These are phyloP conservation scores for Jackrogersella multiformis DNA, from an alignment of 495 filamentous ascomycete genomes.

Conservation along the genomic window DNA sequence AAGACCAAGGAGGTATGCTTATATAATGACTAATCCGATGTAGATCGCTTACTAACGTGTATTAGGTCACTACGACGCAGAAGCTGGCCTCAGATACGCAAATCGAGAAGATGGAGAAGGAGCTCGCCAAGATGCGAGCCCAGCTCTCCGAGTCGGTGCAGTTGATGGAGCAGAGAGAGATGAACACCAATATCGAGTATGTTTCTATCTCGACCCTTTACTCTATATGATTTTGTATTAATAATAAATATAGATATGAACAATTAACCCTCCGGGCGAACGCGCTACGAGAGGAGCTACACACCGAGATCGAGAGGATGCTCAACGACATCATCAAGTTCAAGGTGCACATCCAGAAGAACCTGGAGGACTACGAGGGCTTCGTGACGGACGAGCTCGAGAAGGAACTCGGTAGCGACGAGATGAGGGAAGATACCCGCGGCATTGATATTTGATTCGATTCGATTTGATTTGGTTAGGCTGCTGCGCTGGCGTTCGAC, in stretches of 20 bases:
- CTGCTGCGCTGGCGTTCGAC: constrained; percentile 10
- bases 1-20: constrained; percentile 78
- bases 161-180: constrained; percentile 92
- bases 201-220: constrained; percentile 41
- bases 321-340: constrained; percentile 97
- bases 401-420: constrained; percentile 72
- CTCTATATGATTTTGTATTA: constrained; percentile 14
- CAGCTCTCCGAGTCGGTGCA: constrained; percentile 88
- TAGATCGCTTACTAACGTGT: constrained; percentile 32
- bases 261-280: constrained; percentile 86
- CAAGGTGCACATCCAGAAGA: constrained; percentile 95
- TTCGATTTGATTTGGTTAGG: neutral
- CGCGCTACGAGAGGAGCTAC: constrained; percentile 87
- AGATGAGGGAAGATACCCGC: constrained; percentile 53
- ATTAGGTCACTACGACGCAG: constrained; percentile 77
- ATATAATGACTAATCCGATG: neutral
- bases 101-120: constrained; percentile 98
- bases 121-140: constrained; percentile 89
- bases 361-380: constrained; percentile 88
- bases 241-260: constrained; percentile 72
- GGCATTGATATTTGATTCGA: constrained; percentile 39
- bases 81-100: constrained; percentile 88
- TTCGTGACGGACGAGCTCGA: constrained; percentile 92
- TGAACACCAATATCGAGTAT: constrained; percentile 94
- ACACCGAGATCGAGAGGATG: constrained; percentile 95